These are phyloP conservation scores for Aspergillaceae sp. DNA, from an alignment of 2,329 filamentous ascomycete genomes.

Conservation along the genomic window DNA sequence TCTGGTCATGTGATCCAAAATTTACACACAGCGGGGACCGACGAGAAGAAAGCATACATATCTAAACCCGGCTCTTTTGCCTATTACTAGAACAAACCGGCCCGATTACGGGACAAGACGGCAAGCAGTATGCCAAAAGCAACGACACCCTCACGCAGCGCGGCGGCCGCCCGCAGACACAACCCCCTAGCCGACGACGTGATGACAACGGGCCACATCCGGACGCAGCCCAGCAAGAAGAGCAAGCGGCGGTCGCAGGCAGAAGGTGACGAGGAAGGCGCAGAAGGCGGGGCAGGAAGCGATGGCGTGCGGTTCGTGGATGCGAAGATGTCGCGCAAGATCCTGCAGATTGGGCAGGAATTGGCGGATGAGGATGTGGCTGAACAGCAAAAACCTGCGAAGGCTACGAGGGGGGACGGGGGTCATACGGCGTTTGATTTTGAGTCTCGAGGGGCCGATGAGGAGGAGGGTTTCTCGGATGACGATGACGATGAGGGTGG, in stretches of 20 bases:
- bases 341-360: slow-evolving; percentile 81
- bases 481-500: slow-evolving; percentile 47
- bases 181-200: slow-evolving; percentile 89
- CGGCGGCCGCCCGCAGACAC: slow-evolving; percentile 60
- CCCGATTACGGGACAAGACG: too few relatives aligned
- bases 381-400: slow-evolving; percentile 24
- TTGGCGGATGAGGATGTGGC: slow-evolving; percentile 71
- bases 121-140: slow-evolving; percentile 66
- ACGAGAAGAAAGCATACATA: neutral
- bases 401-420: slow-evolving; percentile 28
- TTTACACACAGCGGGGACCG: slow-evolving; percentile 21
- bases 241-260: slow-evolving; percentile 52
- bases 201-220: slow-evolving; percentile 58
- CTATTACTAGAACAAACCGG: too few relatives aligned
- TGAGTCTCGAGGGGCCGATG: slow-evolving; percentile 59
- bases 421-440: slow-evolving; percentile 67
- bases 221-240: slow-evolving; percentile 65
- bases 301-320: slow-evolving; percentile 69
- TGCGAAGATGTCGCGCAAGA: slow-evolving; percentile 77
- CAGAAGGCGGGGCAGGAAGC: slow-evolving; percentile 54
- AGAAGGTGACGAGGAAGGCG: slow-evolving; percentile 42
- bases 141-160: slow-evolving; percentile 49
- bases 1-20: slow-evolving; percentile 27
- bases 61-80: neutral
- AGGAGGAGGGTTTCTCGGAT: slow-evolving; percentile 41